Evolutionary conservation across 2,329 filamentous ascomycete genomes (phyloP), one percentile per base, ranked within the genome.

Genomic region (Fusarium tricinctum): DNA sequence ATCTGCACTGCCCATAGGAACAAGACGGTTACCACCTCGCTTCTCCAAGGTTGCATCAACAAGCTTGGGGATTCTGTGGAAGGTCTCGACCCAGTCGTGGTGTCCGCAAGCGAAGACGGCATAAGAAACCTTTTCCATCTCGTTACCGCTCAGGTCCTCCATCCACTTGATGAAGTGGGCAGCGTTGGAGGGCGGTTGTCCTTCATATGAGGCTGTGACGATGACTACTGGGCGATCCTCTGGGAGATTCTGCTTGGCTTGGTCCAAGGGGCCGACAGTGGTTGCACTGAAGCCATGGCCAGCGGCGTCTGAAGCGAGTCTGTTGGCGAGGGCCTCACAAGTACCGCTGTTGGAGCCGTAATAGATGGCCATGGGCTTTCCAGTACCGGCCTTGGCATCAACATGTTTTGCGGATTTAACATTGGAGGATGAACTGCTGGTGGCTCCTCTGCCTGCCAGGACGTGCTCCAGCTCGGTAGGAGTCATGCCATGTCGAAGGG

Each of bases 261-360:
- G 81, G 72, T 94, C 89, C 39, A 94, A 77, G 2, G 84, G 82
- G 22, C 85, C 82, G 3, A 90, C 78, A 5, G 80, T 81, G 3
- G 78, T 75, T 7, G 87, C 86, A 6, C 75, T 78, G 76, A 89
- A 93, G 0, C 91, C 91, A 69, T 88, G 87, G 5, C 77, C 76
- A 3, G 81, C 71, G 1, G 90, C 90, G 71, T 88, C 85, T 10
- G 83, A 81, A 1, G 88, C 89, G 13, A 93, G 76, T 28, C 86
- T 56, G 82, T 65, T 90, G 85, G 1, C 91, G 88, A 93, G 83
- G 2, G 88, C 83, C 76, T 93, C 89, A 75, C 91, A 94, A 2
- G 91, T 94, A 1, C 91, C 91, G 3, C 88, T 89, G 74, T 93
- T 92, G 19, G 89, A 91, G 4, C 92, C 92, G 73, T 92, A 94